These are phyloP conservation scores for Parastagonospora nodorum DNA, from an alignment of 2,329 filamentous ascomycete species.

Conservation along the genomic window DNA sequence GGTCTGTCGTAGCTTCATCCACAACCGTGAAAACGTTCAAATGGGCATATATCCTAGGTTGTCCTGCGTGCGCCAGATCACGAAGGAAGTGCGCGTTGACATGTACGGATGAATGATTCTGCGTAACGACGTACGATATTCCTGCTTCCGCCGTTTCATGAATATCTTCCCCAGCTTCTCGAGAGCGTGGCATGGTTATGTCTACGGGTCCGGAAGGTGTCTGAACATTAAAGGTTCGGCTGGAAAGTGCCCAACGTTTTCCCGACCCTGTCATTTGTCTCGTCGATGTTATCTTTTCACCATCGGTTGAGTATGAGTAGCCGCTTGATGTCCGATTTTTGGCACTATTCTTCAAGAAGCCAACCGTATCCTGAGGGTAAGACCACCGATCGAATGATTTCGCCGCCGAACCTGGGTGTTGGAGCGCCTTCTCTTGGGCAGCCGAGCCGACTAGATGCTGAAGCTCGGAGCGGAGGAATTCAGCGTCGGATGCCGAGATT, in stretches of 20 bases:
- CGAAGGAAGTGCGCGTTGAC: not conserved
- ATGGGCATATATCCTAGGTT: not conserved
- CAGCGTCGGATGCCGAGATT: not conserved
- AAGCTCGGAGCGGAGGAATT: constrained; percentile 6
- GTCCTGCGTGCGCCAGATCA: not conserved
- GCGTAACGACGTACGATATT: not conserved
- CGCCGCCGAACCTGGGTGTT: constrained; percentile 3
- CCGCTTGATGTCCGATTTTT: too few relatives aligned
- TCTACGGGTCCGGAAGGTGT: too few relatives aligned
- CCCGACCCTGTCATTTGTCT: too few relatives aligned
- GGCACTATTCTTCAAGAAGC: not conserved
- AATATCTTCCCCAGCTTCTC: too few relatives aligned
- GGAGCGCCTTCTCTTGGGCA: constrained; percentile 10
- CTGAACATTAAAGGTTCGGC: too few relatives aligned
- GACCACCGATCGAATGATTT: constrained; percentile 7
- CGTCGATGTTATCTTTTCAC: too few relatives aligned
- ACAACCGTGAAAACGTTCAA: constrained; percentile 8
- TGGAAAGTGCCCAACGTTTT: too few relatives aligned
- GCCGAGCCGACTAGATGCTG: constrained; percentile 11
- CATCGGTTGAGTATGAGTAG: too few relatives aligned
- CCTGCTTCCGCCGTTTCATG: not conserved
- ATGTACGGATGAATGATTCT: not conserved
- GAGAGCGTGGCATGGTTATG: too few relatives aligned
- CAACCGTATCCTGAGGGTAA: constrained; percentile 2
- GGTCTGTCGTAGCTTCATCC: not conserved